These are phyloP conservation scores for Verticillium longisporum DNA, from an alignment of 2,329 filamentous ascomycete genomes.

Conservation along the genomic window DNA sequence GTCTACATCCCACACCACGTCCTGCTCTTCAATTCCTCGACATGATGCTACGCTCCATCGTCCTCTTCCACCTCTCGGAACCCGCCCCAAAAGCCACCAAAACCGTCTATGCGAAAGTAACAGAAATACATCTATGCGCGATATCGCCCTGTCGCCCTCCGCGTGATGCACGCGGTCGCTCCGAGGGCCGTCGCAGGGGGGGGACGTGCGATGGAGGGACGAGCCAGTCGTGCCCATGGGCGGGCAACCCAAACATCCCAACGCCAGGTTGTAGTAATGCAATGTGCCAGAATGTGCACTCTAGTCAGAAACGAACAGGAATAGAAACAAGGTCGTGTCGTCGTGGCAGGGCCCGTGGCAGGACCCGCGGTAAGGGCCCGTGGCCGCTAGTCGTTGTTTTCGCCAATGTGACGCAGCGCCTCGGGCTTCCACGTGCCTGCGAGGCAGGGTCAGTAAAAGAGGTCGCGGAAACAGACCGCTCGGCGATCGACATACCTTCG, in stretches of 20 bases:
- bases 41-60: too few relatives aligned
- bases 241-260: neutral
- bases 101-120: neutral
- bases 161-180: neutral
- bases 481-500: slow-evolving; percentile 57
- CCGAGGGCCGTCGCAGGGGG: neutral
- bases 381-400: slow-evolving; percentile 21
- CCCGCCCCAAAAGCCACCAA: neutral
- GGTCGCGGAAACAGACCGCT: slow-evolving; percentile 1
- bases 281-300: neutral
- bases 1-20: neutral
- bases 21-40: neutral
- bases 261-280: neutral
- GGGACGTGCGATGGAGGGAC: neutral
- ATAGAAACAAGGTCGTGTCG: neutral
- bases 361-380: neutral
- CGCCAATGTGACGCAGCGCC: slow-evolving; percentile 62
- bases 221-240: neutral
- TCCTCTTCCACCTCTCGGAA: too few relatives aligned
- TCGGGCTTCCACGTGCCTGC: slow-evolving; percentile 73
- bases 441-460: neutral
- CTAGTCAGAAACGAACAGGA: slow-evolving; percentile 4
- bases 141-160: neutral
- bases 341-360: neutral
- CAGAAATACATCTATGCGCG: neutral